Evolutionary conservation across 768 basidiomycete genomes (phyloP).

Genomic region (Calocera viscosa): DNA sequence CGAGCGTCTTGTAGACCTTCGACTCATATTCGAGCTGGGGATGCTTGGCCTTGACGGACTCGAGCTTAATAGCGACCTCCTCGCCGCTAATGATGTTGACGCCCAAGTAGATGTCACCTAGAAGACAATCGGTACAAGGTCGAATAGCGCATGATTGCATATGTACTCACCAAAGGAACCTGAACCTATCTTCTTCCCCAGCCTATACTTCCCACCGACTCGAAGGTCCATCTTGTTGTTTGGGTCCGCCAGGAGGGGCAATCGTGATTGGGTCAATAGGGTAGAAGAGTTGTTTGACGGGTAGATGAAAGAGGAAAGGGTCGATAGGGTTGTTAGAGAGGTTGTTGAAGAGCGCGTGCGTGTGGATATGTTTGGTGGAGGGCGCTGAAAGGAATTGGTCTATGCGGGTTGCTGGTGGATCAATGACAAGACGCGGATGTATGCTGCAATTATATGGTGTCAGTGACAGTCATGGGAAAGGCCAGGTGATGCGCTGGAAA

Average conservation of each 20-base stretch:
- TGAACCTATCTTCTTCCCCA: slow-evolving; percentile 98
- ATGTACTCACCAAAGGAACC: slow-evolving; percentile 79
- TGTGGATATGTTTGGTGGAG: slow-evolving; percentile 6
- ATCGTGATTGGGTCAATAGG: slow-evolving; percentile 5
- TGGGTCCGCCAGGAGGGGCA: slow-evolving; percentile 51
- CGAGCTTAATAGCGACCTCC: slow-evolving; percentile 99
- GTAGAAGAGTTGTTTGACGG: background rate
- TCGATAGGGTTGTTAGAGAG: background rate
- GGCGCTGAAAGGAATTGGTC: background rate
- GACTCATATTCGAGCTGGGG: slow-evolving; percentile 98
- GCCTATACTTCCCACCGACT: slow-evolving; percentile 89
- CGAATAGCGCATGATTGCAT: background rate
- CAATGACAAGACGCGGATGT: background rate
- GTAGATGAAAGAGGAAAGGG: slow-evolving; percentile 9
- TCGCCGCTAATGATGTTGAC: slow-evolving; percentile 99
- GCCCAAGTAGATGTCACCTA: slow-evolving; percentile 97
- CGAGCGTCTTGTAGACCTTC: slow-evolving; percentile 77
- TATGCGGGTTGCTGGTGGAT: background rate
- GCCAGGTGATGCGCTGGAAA: slow-evolving; percentile 2
- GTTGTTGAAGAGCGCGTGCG: background rate
- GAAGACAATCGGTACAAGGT: background rate
- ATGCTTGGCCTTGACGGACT: slow-evolving; percentile 99
- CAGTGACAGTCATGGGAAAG: background rate
- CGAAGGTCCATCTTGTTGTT: slow-evolving; percentile 67
- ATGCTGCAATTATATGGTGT: background rate